Evolutionary conservation across 2,329 filamentous ascomycete genomes (phyloP), one percentile per base, ranked within the genome.

Genomic region (Sphaceloma murrayae): DNA sequence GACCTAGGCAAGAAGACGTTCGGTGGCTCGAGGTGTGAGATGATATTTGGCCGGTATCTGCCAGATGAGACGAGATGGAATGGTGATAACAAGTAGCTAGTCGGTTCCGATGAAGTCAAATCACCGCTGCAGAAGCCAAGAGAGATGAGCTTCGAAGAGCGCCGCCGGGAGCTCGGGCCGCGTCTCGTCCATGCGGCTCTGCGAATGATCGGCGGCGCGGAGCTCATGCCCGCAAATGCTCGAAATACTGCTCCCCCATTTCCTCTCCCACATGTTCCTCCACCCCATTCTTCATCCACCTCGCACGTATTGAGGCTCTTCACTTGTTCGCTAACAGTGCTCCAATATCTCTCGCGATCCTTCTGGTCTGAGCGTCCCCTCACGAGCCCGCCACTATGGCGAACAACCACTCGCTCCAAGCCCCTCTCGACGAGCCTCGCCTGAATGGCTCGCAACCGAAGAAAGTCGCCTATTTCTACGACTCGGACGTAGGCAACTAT

Each of bases 391-490:
- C 53, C 52, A 62, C 47, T 30, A 77, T 77, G 73, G 64, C 72
- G 51, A 63, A 61, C 49, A 62, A 67, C 34, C 13, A 13, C 24
- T 68, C 66, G 58, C 26, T 52, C 51, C 47, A 49, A 26, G 71
- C 65, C 53, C 76, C 69, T 48, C 64, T 77, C 52, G 77, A 75
- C 58, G 62, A 66, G 53, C 66, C 65, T 51, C 67, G 64, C 47
- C 54, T 63, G 18, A 73, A 74, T 61, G 69, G 69, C 43, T 58
- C 66, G 18, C 67, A 69, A 54, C 74, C 75, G 61, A 94, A 91
- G 67, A 86, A 89, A 60, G 85, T 96, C 47, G 89, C 89, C 46
- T 96, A 96, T 68, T 96, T 96, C 65, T 96, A 96, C 73, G 89
- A 96, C 61, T 93, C 85, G 2, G 89, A 96, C 67, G 91, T 96